A percentile compares a stretch with the other conserved stretches of the same genome.
These are phyloP conservation scores for Ophiostoma novo-ulmi DNA, from an alignment of 2,329 filamentous ascomycete genomes.

Conservation along the genomic window DNA sequence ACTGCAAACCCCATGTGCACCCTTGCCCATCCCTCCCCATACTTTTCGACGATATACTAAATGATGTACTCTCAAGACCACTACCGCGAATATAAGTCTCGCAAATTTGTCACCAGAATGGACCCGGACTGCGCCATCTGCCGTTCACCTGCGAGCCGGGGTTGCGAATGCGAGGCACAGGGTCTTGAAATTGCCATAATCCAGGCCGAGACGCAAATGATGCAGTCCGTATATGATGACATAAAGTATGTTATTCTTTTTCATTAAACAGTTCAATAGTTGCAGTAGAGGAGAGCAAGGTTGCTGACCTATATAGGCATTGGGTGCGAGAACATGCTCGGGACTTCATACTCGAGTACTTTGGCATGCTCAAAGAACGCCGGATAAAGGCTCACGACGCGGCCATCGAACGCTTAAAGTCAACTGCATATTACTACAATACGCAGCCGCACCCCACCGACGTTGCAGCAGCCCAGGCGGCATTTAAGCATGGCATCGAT, in stretches of 20 bases:
- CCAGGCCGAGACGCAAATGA: conserved; percentile 60
- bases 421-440: conserved; percentile 55
- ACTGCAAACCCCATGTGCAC: not conserved
- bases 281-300: not conserved
- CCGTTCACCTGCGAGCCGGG: conserved; percentile 51
- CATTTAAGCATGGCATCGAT: conserved; percentile 68
- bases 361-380: conserved; percentile 55
- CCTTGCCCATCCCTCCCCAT: not conserved
- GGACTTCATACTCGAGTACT: conserved; percentile 64
- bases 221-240: conserved; percentile 57
- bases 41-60: conserved; percentile 28
- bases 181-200: conserved; percentile 58
- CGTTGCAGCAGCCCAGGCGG: conserved; percentile 58
- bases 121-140: conserved; percentile 67
- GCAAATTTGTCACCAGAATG: conserved; percentile 55
- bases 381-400: conserved; percentile 53
- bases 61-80: conserved; percentile 48
- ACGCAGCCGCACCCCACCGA: conserved; percentile 56
- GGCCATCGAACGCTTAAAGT: conserved; percentile 52
- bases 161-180: conserved; percentile 62
- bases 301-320: conserved; percentile 38
- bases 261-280: not conserved
- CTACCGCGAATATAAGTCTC: conserved; percentile 36
- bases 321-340: conserved; percentile 63
- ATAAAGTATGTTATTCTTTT: conserved; percentile 48